Base-by-base conservation (phyloP, 306 rosid species). In the Alnus glutinosa region DNA sequence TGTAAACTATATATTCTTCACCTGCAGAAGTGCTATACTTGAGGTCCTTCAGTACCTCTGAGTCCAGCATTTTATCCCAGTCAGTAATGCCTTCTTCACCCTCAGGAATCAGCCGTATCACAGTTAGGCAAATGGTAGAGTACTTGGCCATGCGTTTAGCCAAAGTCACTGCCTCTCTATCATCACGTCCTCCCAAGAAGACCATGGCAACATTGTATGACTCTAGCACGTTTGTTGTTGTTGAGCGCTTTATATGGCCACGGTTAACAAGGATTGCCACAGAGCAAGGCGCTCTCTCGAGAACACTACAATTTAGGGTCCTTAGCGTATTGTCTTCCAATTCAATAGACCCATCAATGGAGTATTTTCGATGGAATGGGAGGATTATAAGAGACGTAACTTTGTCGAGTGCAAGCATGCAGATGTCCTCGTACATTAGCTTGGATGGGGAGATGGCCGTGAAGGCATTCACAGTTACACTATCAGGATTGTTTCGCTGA, bases 121-220 rank as follows among this genome's bases (percentile, higher is more conserved):
- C 87, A 0, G 86, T 78, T 1, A 90, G 77, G 32, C 76, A 72
- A 2, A 87, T 82, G 13, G 79, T 71, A 0, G 89, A 75, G 39
- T 87, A 90, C 10, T 54, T 82, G 0, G 79, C 57, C 89, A 92
- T 88, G 19, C 90, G 83, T 75, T 83, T 88, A 0, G 94, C 89
- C 1, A 83, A 77, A 2, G 63, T 69, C 14, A 94, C 47, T 0
- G 92, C 92, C 70, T 94, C 98, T 47, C 92, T 83, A 16, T 92
- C 96, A 7, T 92, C 97, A 47, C 77, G 81, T 0, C 98, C 98
- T 34, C 92, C 98, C 42, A 93, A 44, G 87, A 83, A 94, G 47
- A 94, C 55, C 81, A 89, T 7, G 7, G 92, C 86, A 2, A 94
- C 85, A 0, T 74, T 78, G 50, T 73, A 84, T 0, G 89, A 67